These are phyloP conservation scores for Blastobotrys americana DNA, from an alignment of 805 yeast species.

Conservation along the genomic window DNA sequence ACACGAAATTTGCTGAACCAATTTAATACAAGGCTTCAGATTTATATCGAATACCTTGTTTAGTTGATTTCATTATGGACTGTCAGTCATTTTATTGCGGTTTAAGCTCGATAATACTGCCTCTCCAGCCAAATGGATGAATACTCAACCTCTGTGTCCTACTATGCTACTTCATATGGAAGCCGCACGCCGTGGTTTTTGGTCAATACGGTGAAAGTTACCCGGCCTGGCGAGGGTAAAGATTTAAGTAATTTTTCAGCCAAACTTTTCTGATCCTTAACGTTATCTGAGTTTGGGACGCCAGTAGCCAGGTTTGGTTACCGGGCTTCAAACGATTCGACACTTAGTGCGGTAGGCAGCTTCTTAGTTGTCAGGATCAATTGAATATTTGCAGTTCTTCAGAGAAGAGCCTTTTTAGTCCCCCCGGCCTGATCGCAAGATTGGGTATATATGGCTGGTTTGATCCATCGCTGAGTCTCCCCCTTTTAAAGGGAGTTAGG, in stretches of 20 bases:
- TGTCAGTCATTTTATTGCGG: no score
- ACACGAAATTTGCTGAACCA: no score
- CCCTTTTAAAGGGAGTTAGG: constrained; percentile 21
- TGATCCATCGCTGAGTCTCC: constrained; percentile 21
- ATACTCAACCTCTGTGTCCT: no score
- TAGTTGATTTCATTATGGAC: no score
- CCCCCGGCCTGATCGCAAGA: no score
- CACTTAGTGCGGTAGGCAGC: constrained; percentile 16
- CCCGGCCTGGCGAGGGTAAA: not conserved
- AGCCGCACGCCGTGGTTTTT: no score
- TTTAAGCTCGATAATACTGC: no score
- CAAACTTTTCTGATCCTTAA: constrained; percentile 13
- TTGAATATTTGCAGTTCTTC: not conserved
- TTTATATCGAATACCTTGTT: no score
- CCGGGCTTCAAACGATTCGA: constrained; percentile 7
- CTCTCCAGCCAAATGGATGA: no score
- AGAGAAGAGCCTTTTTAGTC: constrained; percentile 9
- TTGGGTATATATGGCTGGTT: constrained; percentile 9
- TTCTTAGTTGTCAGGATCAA: not conserved
- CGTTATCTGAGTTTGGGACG: constrained; percentile 15
- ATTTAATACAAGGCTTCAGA: no score
- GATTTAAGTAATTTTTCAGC: not conserved
- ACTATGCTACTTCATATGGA: no score
- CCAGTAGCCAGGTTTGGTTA: not conserved
- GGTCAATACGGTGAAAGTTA: not conserved